These are phyloP conservation scores for Botryotinia calthae DNA, from an alignment of 2,329 filamentous ascomycete species.

Conservation along the genomic window DNA sequence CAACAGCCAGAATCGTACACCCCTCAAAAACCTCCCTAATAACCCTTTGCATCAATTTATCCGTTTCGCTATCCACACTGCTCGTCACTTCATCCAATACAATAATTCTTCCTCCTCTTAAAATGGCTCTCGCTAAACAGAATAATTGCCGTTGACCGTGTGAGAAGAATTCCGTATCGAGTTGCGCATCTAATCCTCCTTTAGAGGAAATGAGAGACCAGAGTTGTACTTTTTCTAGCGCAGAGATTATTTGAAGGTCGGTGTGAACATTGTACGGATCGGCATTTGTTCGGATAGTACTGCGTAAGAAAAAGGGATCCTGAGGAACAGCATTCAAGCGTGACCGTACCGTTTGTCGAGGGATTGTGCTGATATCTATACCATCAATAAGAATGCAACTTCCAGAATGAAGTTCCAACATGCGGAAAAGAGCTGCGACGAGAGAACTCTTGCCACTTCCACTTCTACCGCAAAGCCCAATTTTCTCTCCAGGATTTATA, in stretches of 20 bases:
- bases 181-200: constrained; percentile 33
- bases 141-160: constrained; percentile 52
- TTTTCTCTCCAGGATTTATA: constrained; percentile 52
- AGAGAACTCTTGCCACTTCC: constrained; percentile 46
- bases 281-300: constrained; percentile 48
- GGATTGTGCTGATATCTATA: constrained; percentile 46
- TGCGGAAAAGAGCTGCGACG: constrained; percentile 48
- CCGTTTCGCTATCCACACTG: constrained; percentile 56
- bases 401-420: constrained; percentile 45
- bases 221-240: constrained; percentile 45
- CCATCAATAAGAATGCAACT: constrained; percentile 47
- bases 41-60: constrained; percentile 54
- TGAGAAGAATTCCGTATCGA: constrained; percentile 64
- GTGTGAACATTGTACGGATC: constrained; percentile 43
- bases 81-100: constrained; percentile 46
- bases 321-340: constrained; percentile 45
- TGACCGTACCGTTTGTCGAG: constrained; percentile 46
- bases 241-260: constrained; percentile 45
- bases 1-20: constrained; percentile 51
- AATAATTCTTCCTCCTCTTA: constrained; percentile 42
- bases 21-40: constrained; percentile 52
- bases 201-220: constrained; percentile 26
- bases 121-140: constrained; percentile 47
- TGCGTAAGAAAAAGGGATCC: constrained; percentile 50
- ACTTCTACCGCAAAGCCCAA: constrained; percentile 48